These are phyloP conservation scores for Tulasnella sp. DNA, from an alignment of 768 basidiomycete species.

Conservation along the genomic window DNA sequence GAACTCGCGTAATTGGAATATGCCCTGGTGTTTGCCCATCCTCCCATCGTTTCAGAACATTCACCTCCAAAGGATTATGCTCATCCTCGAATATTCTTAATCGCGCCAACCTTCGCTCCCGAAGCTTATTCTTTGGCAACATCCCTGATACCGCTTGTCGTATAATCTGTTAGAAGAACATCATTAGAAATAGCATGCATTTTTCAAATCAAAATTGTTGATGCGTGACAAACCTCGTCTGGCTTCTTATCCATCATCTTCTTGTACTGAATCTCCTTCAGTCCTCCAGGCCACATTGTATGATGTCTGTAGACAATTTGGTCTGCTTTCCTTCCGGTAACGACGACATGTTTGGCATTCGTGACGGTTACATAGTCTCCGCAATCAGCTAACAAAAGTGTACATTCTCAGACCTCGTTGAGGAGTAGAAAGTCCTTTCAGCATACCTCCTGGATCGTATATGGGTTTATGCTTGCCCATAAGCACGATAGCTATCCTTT, in stretches of 20 bases:
- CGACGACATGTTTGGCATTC: constrained; percentile 67
- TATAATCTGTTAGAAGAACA: constrained; percentile 52
- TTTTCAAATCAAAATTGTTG: neutral
- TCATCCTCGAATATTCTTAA: constrained; percentile 76
- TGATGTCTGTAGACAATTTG: constrained; percentile 83
- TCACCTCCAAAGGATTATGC: constrained; percentile 50
- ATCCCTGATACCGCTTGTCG: constrained; percentile 93
- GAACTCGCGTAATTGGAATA: no score
- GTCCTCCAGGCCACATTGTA: constrained; percentile 82
- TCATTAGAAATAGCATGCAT: neutral
- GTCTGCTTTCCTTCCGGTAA: constrained; percentile 80
- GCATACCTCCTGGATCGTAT: constrained; percentile 78
- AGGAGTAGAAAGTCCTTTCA: neutral
- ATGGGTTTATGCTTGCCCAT: constrained; percentile 99
- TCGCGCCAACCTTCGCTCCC: constrained; percentile 75
- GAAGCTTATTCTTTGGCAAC: constrained; percentile 95
- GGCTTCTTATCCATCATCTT: constrained; percentile 76
- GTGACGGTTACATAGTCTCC: constrained; percentile 98
- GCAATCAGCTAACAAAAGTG: constrained; percentile 59
- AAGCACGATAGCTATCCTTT: constrained; percentile 83
- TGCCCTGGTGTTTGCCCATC: constrained; percentile 19
- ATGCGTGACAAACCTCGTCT: constrained; percentile 54
- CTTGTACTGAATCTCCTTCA: constrained; percentile 81
- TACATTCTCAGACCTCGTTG: neutral
- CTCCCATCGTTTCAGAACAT: constrained; percentile 73